These are phyloP conservation scores for Tulasnella sp. DNA, from an alignment of 768 basidiomycete genomes.

Conservation along the genomic window DNA sequence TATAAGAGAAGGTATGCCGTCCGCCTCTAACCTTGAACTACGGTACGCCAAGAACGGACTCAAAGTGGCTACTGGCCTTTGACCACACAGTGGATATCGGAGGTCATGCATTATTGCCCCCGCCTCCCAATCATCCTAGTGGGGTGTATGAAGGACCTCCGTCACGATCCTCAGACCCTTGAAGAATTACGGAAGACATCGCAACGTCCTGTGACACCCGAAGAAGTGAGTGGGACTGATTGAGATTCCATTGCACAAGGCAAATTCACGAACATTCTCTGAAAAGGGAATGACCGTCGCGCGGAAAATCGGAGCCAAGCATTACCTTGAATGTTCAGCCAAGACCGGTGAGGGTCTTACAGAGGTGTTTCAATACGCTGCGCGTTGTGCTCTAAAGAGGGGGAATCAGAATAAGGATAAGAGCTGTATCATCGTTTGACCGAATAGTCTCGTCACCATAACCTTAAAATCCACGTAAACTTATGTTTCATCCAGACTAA, in stretches of 20 bases:
- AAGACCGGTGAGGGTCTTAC: constrained; percentile 93
- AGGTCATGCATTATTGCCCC: constrained; percentile 95
- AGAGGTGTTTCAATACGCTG: constrained; percentile 98
- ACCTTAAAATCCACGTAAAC: too few relatives aligned
- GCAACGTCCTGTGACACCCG: constrained; percentile 87
- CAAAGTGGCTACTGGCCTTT: constrained; percentile 11
- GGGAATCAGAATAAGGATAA: too few relatives aligned
- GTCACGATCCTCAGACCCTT: constrained; percentile 84
- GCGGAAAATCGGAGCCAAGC: constrained; percentile 92
- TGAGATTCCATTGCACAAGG: neutral
- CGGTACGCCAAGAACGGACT: neutral
- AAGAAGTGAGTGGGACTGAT: constrained; percentile 56
- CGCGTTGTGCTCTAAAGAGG: too few relatives aligned
- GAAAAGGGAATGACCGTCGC: constrained; percentile 92
- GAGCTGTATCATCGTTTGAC: too few relatives aligned
- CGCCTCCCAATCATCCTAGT: constrained; percentile 93
- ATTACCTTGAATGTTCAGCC: constrained; percentile 96
- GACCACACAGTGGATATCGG: constrained; percentile 79
- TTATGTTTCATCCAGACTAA: too few relatives aligned
- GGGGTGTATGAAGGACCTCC: constrained; percentile 97
- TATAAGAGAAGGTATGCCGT: constrained; percentile 88
- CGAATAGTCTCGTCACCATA: too few relatives aligned
- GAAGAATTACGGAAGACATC: constrained; percentile 90
- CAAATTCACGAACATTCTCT: neutral
- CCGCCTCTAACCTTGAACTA: neutral